Percentiles rank a stretch among this genome's conserved stretches.
Conservation (phyloP, 2,329 filamentous ascomycete species). For the Diaporthe destruens region DNA sequence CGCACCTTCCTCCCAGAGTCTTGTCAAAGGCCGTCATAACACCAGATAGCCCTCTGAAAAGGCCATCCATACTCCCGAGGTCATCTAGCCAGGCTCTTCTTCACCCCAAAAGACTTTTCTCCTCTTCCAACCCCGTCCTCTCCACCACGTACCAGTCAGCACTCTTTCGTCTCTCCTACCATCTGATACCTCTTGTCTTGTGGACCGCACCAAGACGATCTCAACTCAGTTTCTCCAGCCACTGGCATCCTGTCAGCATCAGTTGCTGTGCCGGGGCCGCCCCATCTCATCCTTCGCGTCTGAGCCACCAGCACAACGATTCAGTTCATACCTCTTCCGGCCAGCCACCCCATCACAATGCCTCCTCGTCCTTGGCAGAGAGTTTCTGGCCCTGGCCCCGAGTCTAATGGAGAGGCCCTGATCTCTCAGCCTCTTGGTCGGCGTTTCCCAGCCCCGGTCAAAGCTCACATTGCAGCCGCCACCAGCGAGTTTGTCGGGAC, state of each 20-base stretch:
- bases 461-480: conserved; percentile 56
- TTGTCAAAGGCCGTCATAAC: not conserved
- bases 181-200: not conserved
- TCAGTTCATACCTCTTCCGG: conserved; percentile 1
- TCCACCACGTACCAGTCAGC: not conserved
- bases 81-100: not conserved
- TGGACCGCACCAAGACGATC: not conserved
- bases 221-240: not conserved
- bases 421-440: conserved; percentile 28
- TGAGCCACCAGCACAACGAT: not conserved
- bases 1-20: conserved; percentile 15
- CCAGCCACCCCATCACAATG: conserved; percentile 22
- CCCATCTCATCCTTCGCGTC: not conserved
- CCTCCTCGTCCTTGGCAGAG: conserved; percentile 40
- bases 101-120: not conserved
- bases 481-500: conserved; percentile 66
- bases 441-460: conserved; percentile 30
- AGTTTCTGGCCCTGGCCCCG: conserved; percentile 12
- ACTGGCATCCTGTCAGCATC: not conserved
- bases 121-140: not conserved
- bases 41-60: not conserved
- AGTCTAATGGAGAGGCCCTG: conserved; percentile 35
- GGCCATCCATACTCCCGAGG: not conserved
- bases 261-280: not conserved
- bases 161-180: not conserved